These are phyloP conservation scores for Glomus cerebriforme DNA, from an alignment of 192 early-diverging fungal species.

Conservation along the genomic window DNA sequence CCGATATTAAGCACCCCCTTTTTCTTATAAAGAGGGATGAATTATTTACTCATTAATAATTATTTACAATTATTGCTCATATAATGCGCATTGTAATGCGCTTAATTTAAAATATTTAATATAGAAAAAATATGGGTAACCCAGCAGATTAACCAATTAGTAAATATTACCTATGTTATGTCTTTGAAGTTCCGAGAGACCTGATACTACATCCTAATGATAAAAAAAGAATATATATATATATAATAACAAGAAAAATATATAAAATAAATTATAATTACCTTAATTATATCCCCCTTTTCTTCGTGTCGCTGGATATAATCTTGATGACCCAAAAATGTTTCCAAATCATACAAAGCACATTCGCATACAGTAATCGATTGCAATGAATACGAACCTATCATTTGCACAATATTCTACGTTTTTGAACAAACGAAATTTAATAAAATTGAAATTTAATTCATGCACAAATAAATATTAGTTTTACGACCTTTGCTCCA, in stretches of 20 bases:
- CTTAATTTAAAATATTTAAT: no score
- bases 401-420: conserved; percentile 1
- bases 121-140: no score
- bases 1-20: no score
- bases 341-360: not conserved
- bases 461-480: not conserved
- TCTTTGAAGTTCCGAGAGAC: not conserved
- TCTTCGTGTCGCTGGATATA: not conserved
- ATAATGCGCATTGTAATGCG: no score
- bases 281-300: not conserved
- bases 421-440: not conserved
- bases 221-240: not conserved
- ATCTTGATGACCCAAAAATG: not conserved
- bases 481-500: not conserved
- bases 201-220: not conserved
- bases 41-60: no score
- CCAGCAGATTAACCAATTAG: no score
- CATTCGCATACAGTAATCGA: not conserved
- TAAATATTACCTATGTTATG: not conserved
- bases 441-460: not conserved
- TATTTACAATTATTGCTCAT: no score
- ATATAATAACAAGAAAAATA: not conserved
- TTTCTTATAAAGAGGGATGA: no score
- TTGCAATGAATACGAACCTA: not conserved
- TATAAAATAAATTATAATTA: not conserved